These are phyloP conservation scores for Solanum peruvianum DNA, from an alignment of 257 asterid genomes.

Conservation along the genomic window DNA sequence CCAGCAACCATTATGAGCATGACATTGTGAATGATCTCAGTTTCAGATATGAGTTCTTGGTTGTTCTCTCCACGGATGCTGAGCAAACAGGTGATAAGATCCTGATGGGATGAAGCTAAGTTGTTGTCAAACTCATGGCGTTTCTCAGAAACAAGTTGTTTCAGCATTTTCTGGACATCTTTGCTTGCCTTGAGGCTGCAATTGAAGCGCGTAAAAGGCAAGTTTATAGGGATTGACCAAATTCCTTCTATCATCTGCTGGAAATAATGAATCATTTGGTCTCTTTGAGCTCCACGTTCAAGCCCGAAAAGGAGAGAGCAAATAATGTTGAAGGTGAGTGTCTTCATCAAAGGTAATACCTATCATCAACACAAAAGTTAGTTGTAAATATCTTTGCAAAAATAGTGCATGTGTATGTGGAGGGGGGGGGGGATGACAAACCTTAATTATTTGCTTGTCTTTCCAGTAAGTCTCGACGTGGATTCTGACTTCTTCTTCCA, in stretches of 20 bases:
- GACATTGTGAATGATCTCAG: conserved; percentile 49
- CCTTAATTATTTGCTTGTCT: conserved; percentile 44
- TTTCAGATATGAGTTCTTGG: conserved; percentile 31
- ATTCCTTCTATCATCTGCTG: conserved; percentile 43
- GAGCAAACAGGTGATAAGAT: conserved; percentile 59
- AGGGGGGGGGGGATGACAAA: not conserved
- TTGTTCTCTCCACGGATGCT: conserved; percentile 28
- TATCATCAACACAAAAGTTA: not conserved
- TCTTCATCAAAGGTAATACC: conserved; percentile 70
- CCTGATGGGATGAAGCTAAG: conserved; percentile 44
- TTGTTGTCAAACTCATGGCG: conserved; percentile 21
- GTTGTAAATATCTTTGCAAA: not conserved
- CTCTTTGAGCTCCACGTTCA: conserved; percentile 38
- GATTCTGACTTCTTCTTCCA: conserved; percentile 39
- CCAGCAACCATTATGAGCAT: conserved; percentile 63
- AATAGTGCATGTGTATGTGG: not conserved
- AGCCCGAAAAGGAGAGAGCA: conserved; percentile 60
- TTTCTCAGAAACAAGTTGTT: conserved; percentile 36
- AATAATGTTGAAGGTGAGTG: conserved; percentile 59
- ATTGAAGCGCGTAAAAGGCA: conserved; percentile 59
- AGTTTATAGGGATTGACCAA: conserved; percentile 57
- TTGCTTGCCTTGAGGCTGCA: conserved; percentile 56
- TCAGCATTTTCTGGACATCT: conserved; percentile 29
- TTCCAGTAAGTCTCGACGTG: conserved; percentile 51
- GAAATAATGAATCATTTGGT: conserved; percentile 22